Evolutionary conservation across 768 basidiomycete species (phyloP).

Genomic region (Russula foetens): DNA sequence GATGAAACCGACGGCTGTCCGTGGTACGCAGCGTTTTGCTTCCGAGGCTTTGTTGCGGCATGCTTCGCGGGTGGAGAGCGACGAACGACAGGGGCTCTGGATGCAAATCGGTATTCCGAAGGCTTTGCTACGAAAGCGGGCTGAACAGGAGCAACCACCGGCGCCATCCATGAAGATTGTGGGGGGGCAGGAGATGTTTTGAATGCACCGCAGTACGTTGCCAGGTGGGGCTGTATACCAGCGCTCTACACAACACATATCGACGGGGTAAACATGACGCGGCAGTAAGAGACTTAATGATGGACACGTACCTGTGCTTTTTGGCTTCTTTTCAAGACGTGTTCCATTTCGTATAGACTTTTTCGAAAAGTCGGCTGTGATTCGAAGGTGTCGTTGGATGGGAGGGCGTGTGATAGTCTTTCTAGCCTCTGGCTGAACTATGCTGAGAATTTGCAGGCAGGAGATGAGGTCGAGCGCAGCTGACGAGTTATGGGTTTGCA

Average conservation of each 20-base stretch:
- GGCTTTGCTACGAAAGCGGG: neutral
- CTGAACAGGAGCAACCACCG: neutral
- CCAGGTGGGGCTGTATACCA: neutral
- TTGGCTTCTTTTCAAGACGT: neutral
- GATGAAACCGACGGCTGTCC: neutral
- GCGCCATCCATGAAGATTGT: constrained; percentile 5
- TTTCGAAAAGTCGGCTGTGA: neutral
- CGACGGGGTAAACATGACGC: neutral
- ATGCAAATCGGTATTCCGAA: constrained; percentile 8
- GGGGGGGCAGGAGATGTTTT: neutral
- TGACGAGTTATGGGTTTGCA: neutral
- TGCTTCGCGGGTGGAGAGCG: neutral
- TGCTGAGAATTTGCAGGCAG: neutral
- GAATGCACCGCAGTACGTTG: constrained; percentile 1
- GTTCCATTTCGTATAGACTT: neutral
- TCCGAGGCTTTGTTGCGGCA: neutral
- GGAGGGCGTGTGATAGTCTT: neutral
- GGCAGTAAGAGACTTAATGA: neutral
- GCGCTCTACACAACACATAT: neutral
- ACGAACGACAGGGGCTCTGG: constrained; percentile 7
- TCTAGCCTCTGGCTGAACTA: neutral
- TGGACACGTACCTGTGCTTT: neutral
- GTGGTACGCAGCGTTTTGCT: neutral
- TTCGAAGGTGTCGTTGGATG: neutral
- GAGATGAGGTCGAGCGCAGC: neutral